phyloP scores from a whole-genome alignment of 1,139 yeast genomes.

The Kluyveromyces sp. region DNA sequence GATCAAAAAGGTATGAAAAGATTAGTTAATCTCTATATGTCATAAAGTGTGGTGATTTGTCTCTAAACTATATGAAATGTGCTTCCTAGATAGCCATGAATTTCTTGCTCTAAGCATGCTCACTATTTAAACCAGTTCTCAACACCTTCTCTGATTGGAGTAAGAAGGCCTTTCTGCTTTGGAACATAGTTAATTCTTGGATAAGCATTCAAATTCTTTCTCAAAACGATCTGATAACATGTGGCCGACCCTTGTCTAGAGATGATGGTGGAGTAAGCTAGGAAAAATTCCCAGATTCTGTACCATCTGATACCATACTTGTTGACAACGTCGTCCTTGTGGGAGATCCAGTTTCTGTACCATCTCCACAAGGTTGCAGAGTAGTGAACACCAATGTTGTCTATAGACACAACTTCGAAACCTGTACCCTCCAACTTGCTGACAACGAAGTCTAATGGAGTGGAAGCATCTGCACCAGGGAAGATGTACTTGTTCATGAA shows the following conservation, averaged over 20 bases:
- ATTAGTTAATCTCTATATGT: not conserved
- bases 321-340: constrained; percentile 67
- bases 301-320: constrained; percentile 88
- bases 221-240: constrained; percentile 82
- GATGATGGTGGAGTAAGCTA: constrained; percentile 72
- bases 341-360: constrained; percentile 92
- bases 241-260: constrained; percentile 93
- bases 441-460: constrained; percentile 81
- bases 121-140: constrained; percentile 41
- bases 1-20: not conserved
- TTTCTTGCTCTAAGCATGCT: not conserved
- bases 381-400: constrained; percentile 88
- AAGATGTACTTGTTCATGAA: constrained; percentile 94
- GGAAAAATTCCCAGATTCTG: constrained; percentile 90
- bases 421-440: constrained; percentile 76
- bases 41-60: not conserved
- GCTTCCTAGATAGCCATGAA: not conserved
- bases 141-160: constrained; percentile 50
- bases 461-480: constrained; percentile 97
- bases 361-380: constrained; percentile 90
- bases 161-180: constrained; percentile 65
- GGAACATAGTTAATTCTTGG: constrained; percentile 82
- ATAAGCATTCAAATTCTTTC: constrained; percentile 81
- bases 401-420: constrained; percentile 76
- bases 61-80: not conserved